Evolutionary conservation across 169 alveolate genomes (phyloP).

Genomic region (Cryptosporidium felis): DNA sequence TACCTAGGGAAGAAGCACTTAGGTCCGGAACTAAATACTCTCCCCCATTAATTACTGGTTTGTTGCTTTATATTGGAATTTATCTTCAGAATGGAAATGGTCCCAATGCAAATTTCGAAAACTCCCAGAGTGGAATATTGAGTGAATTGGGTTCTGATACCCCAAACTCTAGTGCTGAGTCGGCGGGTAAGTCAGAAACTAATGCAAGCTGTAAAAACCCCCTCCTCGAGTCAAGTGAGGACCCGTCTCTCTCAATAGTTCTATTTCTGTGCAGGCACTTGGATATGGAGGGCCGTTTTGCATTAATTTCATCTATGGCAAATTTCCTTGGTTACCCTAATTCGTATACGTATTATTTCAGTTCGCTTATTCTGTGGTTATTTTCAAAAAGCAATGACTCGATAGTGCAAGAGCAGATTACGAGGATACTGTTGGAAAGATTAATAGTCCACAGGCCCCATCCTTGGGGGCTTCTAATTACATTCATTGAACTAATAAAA

Average conservation of each 20-base stretch:
- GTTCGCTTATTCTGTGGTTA: slow-evolving; percentile 85
- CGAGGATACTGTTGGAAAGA: slow-evolving; percentile 90
- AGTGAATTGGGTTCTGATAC: not conserved
- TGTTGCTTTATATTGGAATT: slow-evolving; percentile 60
- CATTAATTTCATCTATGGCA: slow-evolving; percentile 89
- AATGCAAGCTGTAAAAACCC: not conserved
- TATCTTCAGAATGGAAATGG: slow-evolving; percentile 44
- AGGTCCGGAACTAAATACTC: slow-evolving; percentile 43
- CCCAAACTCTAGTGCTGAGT: not conserved
- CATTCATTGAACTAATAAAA: slow-evolving; percentile 92
- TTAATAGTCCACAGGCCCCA: slow-evolving; percentile 91
- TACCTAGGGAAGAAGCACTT: slow-evolving; percentile 56
- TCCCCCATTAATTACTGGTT: slow-evolving; percentile 46
- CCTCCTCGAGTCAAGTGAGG: slow-evolving; percentile 3
- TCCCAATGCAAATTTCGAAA: slow-evolving; percentile 20
- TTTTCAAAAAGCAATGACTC: slow-evolving; percentile 87
- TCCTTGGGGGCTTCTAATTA: slow-evolving; percentile 97
- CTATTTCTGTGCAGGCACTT: slow-evolving; percentile 79
- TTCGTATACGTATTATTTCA: slow-evolving; percentile 92
- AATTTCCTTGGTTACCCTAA: slow-evolving; percentile 96
- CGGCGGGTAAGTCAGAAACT: slow-evolving; percentile 6
- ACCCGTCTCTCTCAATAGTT: slow-evolving; percentile 80
- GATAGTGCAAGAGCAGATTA: slow-evolving; percentile 89
- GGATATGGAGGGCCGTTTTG: slow-evolving; percentile 86
- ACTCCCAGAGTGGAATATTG: not conserved